Percentiles rank a stretch among this genome's conserved stretches.
Evolutionary conservation across 164 flowering plant genomes (phyloP).

Genomic region (Piper longum): DNA sequence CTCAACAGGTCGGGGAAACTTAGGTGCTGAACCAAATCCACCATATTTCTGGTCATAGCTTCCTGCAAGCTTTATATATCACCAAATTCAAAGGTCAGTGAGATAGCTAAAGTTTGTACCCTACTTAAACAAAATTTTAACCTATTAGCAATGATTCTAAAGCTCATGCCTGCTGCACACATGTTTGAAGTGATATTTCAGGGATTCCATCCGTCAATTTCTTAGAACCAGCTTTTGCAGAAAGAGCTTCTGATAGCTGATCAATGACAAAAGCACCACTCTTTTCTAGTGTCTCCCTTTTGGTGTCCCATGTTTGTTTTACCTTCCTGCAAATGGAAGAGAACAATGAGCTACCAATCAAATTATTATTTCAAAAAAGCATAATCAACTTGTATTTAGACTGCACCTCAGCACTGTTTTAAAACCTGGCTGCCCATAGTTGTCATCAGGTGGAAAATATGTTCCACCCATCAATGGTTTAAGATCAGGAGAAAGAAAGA

Average conservation of each 20-base stretch:
- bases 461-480: conserved; percentile 98
- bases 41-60: conserved; percentile 61
- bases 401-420: conserved; percentile 73
- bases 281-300: conserved; percentile 51
- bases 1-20: conserved; percentile 96
- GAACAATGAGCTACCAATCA: neutral
- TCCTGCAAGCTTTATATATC: conserved; percentile 30
- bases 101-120: too few relatives aligned
- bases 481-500: conserved; percentile 84
- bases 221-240: conserved; percentile 41
- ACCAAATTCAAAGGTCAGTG: neutral
- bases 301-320: conserved; percentile 81
- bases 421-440: conserved; percentile 84
- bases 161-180: conserved; percentile 56
- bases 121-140: neutral
- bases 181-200: conserved; percentile 35
- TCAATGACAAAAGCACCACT: conserved; percentile 80
- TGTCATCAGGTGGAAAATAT: conserved; percentile 88
- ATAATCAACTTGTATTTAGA: neutral
- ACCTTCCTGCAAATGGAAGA: conserved; percentile 42
- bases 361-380: too few relatives aligned
- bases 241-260: conserved; percentile 73
- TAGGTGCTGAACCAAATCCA: conserved; percentile 90
- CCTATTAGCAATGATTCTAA: neutral
- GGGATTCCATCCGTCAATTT: conserved; percentile 45